phyloP scores from a whole-genome alignment of 2,329 filamentous ascomycete genomes.

The Penicillium sp. region DNA sequence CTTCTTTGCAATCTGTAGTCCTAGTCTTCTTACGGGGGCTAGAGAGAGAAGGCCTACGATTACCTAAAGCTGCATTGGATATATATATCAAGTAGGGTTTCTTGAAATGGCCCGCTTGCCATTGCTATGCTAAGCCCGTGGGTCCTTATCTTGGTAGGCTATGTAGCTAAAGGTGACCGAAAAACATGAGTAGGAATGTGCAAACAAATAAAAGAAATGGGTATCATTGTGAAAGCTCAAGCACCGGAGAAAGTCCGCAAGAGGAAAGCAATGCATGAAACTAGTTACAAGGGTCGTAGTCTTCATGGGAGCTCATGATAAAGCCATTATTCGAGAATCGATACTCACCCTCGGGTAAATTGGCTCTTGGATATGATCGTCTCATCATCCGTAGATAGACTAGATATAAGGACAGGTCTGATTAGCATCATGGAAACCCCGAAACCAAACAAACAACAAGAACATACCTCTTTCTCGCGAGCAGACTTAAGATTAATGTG shows the following conservation, averaged over 20 bases:
- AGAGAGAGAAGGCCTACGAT: neutral
- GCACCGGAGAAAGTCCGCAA: neutral
- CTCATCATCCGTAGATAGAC: conserved; percentile 15
- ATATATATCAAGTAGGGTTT: neutral
- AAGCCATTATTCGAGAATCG: neutral
- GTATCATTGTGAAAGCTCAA: conserved; percentile 2
- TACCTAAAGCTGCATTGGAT: neutral
- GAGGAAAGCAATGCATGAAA: neutral
- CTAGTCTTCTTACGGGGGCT: neutral
- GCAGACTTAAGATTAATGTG: conserved; percentile 61
- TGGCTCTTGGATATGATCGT: neutral
- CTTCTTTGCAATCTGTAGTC: neutral
- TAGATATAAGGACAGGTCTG: neutral
- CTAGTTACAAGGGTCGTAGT: neutral
- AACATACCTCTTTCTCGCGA: conserved; percentile 48
- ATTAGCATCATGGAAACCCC: neutral
- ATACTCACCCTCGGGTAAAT: neutral
- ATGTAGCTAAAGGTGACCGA: neutral
- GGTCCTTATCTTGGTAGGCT: neutral
- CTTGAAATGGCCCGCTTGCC: neutral
- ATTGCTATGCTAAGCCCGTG: neutral
- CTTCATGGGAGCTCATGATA: neutral
- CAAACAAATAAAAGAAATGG: neutral
- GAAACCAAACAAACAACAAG: neutral
- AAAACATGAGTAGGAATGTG: neutral